These are phyloP conservation scores for Wickerhamiella dianesei DNA, from an alignment of 805 yeast genomes.

Conservation along the genomic window DNA sequence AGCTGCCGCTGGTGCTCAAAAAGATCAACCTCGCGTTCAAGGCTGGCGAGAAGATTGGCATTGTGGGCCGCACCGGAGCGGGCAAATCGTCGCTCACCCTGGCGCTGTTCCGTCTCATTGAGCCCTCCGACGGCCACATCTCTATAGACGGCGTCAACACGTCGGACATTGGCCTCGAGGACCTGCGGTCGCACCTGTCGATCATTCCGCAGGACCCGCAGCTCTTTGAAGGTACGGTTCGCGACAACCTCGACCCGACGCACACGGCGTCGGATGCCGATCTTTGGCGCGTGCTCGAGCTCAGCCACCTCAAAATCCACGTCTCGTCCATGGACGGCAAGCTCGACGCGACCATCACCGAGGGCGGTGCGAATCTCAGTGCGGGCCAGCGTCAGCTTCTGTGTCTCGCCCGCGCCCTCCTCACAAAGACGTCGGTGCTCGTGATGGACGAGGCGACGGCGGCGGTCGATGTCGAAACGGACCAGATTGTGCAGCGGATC, in stretches of 20 bases:
- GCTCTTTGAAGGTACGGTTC: slow-evolving; percentile 71
- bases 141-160: slow-evolving; percentile 60
- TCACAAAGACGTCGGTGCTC: slow-evolving; percentile 58
- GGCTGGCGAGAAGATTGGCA: slow-evolving; percentile 77
- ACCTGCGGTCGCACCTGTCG: slow-evolving; percentile 61
- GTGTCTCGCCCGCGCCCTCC: slow-evolving; percentile 73
- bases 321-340: slow-evolving; percentile 42
- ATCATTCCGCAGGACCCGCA: slow-evolving; percentile 94
- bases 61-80: slow-evolving; percentile 96
- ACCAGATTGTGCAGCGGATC: slow-evolving; percentile 63
- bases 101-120: slow-evolving; percentile 76
- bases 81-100: slow-evolving; percentile 80
- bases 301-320: slow-evolving; percentile 64
- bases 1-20: slow-evolving; percentile 65
- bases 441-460: slow-evolving; percentile 86
- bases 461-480: slow-evolving; percentile 81
- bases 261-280: slow-evolving; percentile 53
- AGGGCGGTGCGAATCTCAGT: slow-evolving; percentile 76
- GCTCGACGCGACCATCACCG: slow-evolving; percentile 44
- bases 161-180: slow-evolving; percentile 55
- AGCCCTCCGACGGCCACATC: slow-evolving; percentile 57
- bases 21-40: slow-evolving; percentile 49
- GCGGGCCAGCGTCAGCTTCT: slow-evolving; percentile 80
- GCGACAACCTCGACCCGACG: slow-evolving; percentile 82
- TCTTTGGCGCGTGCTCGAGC: slow-evolving; percentile 67